Conservation (phyloP, 1,284 basidiomycete genomes). For the Rhizoctonia solani region DNA sequence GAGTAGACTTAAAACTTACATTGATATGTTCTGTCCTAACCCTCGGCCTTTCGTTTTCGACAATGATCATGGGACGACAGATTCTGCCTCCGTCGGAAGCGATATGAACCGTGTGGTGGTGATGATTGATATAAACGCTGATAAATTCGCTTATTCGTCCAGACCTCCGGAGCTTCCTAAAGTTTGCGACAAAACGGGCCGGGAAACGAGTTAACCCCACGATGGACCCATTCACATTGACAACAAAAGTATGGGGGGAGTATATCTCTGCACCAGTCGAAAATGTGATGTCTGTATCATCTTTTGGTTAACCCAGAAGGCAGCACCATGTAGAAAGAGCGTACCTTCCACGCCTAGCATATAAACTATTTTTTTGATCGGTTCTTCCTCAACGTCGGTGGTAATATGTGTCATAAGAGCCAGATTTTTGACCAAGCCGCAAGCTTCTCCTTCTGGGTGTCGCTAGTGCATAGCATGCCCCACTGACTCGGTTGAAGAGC, state of each 20-base stretch:
- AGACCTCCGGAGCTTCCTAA: conserved; percentile 90
- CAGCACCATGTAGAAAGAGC: conserved; percentile 37
- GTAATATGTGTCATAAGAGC: conserved; percentile 99
- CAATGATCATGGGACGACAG: conserved; percentile 97
- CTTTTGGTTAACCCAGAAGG: not conserved
- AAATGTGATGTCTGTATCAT: conserved; percentile 78
- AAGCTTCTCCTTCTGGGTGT: conserved; percentile 99
- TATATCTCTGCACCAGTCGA: conserved; percentile 97
- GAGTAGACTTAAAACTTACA: conserved; percentile 52
- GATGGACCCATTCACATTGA: conserved; percentile 96
- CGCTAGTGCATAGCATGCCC: conserved; percentile 98
- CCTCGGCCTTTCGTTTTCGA: conserved; percentile 79
- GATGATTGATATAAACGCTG: conserved; percentile 94
- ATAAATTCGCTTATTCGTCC: conserved; percentile 96
- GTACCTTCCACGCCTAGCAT: conserved; percentile 94
- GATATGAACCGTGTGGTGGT: conserved; percentile 94
- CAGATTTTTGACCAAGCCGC: conserved; percentile 97
- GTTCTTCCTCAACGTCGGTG: conserved; percentile 96
- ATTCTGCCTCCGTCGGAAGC: conserved; percentile 98
- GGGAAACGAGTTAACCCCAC: conserved; percentile 92
- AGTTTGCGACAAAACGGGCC: conserved; percentile 83
- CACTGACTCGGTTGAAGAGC: conserved; percentile 98
- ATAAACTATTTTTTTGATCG: conserved; percentile 87
- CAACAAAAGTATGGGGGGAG: conserved; percentile 86
- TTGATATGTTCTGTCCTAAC: conserved; percentile 83